Conservation (phyloP, 2,329 filamentous ascomycete genomes). For the Xylaria arbuscula region DNA sequence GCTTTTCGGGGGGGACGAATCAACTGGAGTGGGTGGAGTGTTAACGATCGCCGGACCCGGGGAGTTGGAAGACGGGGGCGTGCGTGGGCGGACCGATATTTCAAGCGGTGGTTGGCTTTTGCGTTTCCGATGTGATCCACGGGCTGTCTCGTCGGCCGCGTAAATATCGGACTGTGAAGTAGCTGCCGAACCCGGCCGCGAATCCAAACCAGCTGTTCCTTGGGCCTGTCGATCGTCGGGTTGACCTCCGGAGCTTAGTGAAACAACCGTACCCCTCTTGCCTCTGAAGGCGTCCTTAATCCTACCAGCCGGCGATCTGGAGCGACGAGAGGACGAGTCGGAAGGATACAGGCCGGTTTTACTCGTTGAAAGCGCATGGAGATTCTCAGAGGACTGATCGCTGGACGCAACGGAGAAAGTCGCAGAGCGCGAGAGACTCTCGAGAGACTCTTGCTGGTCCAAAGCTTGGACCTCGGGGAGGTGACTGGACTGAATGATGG, state of each 20-base stretch:
- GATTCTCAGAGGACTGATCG: slow-evolving; percentile 50
- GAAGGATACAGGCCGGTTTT: slow-evolving; percentile 56
- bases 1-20: slow-evolving; percentile 48
- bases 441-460: slow-evolving; percentile 48
- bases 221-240: slow-evolving; percentile 36
- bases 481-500: slow-evolving; percentile 70
- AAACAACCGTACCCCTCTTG: slow-evolving; percentile 61
- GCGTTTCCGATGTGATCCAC: slow-evolving; percentile 38
- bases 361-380: slow-evolving; percentile 48
- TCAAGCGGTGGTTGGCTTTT: slow-evolving; percentile 43
- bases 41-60: slow-evolving; percentile 69
- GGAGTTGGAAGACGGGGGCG: slow-evolving; percentile 59
- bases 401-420: slow-evolving; percentile 50
- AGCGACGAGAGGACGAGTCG: slow-evolving; percentile 64
- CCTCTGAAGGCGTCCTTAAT: slow-evolving; percentile 77
- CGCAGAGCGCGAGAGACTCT: slow-evolving; percentile 52
- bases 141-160: slow-evolving; percentile 41
- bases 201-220: slow-evolving; percentile 38
- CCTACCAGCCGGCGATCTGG: slow-evolving; percentile 76
- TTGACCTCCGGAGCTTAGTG: slow-evolving; percentile 57
- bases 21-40: slow-evolving; percentile 73
- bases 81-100: slow-evolving; percentile 54
- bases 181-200: slow-evolving; percentile 39
- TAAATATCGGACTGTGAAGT: slow-evolving; percentile 41
- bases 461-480: slow-evolving; percentile 57